These are phyloP conservation scores for Sporothrix humicola DNA, from an alignment of 2,329 filamentous ascomycete species.

Conservation along the genomic window DNA sequence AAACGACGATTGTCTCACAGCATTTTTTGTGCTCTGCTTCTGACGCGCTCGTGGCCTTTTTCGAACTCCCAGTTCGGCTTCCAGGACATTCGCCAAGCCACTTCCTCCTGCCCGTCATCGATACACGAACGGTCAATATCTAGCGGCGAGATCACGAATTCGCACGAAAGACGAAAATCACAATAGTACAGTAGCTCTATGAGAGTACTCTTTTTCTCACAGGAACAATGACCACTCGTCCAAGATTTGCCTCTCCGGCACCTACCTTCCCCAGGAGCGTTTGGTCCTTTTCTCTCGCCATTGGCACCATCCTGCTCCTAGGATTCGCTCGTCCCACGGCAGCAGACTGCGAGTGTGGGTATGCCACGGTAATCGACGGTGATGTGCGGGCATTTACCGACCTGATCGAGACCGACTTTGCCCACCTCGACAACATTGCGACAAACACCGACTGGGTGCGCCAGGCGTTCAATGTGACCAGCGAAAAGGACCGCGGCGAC, in stretches of 20 bases:
- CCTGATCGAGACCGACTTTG: slow-evolving; percentile 73
- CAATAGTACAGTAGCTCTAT: not conserved
- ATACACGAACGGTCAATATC: slow-evolving; percentile 14
- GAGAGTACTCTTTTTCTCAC: too few species aligned
- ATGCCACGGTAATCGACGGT: slow-evolving; percentile 57
- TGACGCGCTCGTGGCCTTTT: not conserved
- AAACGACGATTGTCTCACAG: not conserved
- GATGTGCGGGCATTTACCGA: slow-evolving; percentile 66
- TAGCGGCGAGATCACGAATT: not conserved
- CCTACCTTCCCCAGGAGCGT: not conserved
- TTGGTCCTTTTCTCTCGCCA: slow-evolving; percentile 21
- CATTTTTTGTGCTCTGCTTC: not conserved
- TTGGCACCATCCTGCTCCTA: slow-evolving; percentile 36
- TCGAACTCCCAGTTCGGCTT: not conserved
- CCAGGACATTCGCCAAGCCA: not conserved
- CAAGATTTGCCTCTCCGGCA: not conserved
- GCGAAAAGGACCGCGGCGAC: slow-evolving; percentile 62
- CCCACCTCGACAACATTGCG: slow-evolving; percentile 57
- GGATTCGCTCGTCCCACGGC: slow-evolving; percentile 38
- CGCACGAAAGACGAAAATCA: not conserved
- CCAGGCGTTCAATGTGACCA: slow-evolving; percentile 70
- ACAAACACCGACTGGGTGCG: slow-evolving; percentile 66
- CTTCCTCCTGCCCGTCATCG: not conserved
- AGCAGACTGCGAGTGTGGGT: slow-evolving; percentile 74
- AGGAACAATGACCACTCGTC: slow-evolving; percentile 18